Conservation (phyloP, 129 eudicot species). For the Flaveria robusta region DNA sequence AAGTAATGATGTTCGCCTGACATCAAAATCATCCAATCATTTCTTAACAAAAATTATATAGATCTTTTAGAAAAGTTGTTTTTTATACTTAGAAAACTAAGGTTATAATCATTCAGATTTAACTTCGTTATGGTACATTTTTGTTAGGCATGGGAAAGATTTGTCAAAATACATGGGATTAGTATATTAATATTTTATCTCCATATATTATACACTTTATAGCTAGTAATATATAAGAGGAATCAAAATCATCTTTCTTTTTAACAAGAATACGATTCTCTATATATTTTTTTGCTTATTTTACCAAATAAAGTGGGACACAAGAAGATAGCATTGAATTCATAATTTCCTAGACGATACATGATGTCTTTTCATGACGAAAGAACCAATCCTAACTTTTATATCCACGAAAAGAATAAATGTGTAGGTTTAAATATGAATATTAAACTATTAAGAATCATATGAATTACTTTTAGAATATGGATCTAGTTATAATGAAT, state of each 20-base stretch:
- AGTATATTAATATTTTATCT: background rate
- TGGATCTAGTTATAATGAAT: background rate
- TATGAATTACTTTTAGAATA: background rate
- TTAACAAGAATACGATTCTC: background rate
- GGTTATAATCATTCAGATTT: background rate
- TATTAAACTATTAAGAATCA: no score
- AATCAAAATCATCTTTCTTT: constrained; percentile 12
- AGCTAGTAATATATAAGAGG: background rate
- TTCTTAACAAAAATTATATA: background rate
- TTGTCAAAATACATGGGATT: background rate
- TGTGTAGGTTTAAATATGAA: background rate
- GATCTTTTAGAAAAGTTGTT: background rate
- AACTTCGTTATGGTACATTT: background rate
- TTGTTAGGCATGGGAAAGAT: background rate
- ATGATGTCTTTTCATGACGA: background rate
- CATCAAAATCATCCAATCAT: constrained; percentile 16
- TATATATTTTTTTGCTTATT: background rate
- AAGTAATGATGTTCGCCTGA: background rate
- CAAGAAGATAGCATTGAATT: background rate
- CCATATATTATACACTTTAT: background rate
- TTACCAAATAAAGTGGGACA: constrained; percentile 15
- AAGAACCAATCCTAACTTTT: background rate
- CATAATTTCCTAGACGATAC: background rate
- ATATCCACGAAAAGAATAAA: background rate
- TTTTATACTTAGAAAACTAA: background rate